These are phyloP conservation scores for Coemansia sp. DNA, from an alignment of 192 early-diverging fungal species.

Conservation along the genomic window DNA sequence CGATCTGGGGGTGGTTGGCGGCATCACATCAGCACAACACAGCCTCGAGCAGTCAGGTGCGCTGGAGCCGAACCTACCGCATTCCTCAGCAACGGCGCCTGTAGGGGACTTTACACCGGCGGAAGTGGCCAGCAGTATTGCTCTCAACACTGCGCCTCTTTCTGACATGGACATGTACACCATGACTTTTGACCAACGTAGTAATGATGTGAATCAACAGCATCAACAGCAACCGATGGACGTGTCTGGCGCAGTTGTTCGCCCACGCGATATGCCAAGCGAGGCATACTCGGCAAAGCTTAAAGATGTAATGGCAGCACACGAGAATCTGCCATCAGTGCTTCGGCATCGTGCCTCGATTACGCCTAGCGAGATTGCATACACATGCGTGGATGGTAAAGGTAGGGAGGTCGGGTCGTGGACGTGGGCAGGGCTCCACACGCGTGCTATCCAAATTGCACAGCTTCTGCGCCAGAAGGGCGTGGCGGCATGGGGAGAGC, in stretches of 20 bases:
- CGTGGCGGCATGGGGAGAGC: slow-evolving; percentile 61
- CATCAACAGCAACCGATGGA: neutral
- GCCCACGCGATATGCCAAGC: slow-evolving; percentile 30
- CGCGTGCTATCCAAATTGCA: slow-evolving; percentile 69
- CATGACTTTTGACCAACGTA: slow-evolving; percentile 10
- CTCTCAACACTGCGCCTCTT: slow-evolving; percentile 3
- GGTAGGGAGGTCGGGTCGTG: slow-evolving; percentile 67
- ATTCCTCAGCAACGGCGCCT: neutral
- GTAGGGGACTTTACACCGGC: neutral
- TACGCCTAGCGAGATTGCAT: slow-evolving; percentile 61
- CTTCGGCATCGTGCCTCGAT: slow-evolving; percentile 65
- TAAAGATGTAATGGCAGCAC: slow-evolving; percentile 50
- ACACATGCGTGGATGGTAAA: slow-evolving; percentile 69
- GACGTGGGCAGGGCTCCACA: slow-evolving; percentile 73
- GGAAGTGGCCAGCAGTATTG: neutral
- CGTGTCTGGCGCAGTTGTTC: slow-evolving; percentile 14
- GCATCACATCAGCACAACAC: neutral
- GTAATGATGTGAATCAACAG: neutral
- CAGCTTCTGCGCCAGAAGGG: slow-evolving; percentile 65
- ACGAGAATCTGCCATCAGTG: slow-evolving; percentile 65
- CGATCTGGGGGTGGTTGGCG: neutral
- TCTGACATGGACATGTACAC: slow-evolving; percentile 2
- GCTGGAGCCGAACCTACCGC: neutral
- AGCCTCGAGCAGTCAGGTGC: slow-evolving; percentile 1
- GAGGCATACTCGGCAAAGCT: slow-evolving; percentile 29